Evolutionary conservation across 805 yeast species (phyloP), one percentile per base, ranked within the genome.

Genomic region (Myxozyma melibiosi): DNA sequence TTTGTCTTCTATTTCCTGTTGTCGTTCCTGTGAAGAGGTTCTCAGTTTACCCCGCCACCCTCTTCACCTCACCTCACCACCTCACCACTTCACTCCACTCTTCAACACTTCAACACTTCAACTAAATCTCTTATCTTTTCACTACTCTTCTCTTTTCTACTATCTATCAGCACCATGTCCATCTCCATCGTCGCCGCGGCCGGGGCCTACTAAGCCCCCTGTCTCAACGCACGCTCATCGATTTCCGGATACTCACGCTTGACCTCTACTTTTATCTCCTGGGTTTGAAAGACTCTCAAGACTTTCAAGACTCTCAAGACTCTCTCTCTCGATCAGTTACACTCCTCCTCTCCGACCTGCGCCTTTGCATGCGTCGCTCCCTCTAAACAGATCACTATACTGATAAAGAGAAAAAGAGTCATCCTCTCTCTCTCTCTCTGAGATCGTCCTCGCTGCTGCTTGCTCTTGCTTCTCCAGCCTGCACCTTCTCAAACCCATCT

Each of bases 151-250:
- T 43, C 18, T 31, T 8, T 25, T 33, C 28, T 51, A 14, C 24
- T 27, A 16, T 27, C 37, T n/a, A 9, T n/a, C 6, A 33, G 9
- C 44, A 44, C 20, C 33, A 45, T 52, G 51, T 27, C 40, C 30
- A 18, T 40, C 39, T 18, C 37, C 45, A 33, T 52, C 51, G 40
- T 25, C 47, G 52, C 43, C 28, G 38, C 35, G 33, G 52, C 39
- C 52, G 46, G 38, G 37, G 48, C 38, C 53, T 53, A 47, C 42
- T 45, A 47, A 47, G 51, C 53, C 27, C n/a, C 53, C 20, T 28
- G 35, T 28, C 27, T 16, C 24, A 27, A 22, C 20, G 45, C 38
- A 20, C 44, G 22, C 11, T 28, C 44, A 16, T 14, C 22, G 25
- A 33, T 18, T 33, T 11, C 14, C 14, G 37, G 37, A 11, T 33